Base-by-base conservation (phyloP, 2,329 filamentous ascomycete species). In the Drechslera avenae region DNA sequence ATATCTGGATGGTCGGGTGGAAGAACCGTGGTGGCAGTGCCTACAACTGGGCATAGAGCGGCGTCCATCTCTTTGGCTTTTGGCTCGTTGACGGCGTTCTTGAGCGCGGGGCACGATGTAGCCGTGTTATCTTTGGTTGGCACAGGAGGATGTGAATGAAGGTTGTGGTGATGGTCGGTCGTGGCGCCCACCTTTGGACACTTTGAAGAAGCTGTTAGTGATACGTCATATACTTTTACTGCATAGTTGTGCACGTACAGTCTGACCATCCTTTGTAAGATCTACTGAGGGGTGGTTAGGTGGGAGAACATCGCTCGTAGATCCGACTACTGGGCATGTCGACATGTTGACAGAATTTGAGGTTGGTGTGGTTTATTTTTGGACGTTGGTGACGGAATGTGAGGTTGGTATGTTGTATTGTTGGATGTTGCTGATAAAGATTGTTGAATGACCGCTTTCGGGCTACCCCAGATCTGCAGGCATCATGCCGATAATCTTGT, bases 141-240 rank as follows among this genome's bases (percentile, higher is more conserved):
- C 19, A 73, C 64, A 12, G 68, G 64, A 8, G 76, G 76, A 63
- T 78, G 76, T 54, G 72, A 68, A 61, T 73, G 70, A 31, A 74
- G 68, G 63, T 72, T 72, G 62, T 75, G 72, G 66, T 78, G 76
- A 65, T 78, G 76, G 48, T 72, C 69, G 44, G 76, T 75, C 34
- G 69, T 77, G 36, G 76, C 76, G 57, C 76, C 76, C 47, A 76
- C 76, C 5, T 78, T 65, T 0, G 76, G 76, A 68, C 76, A 78
- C 57, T 73, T 23, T 23, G 35, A 26, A 1, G 31, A 35, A 8
- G 32, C 54, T 46, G 41, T 52, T 33, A 54, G 42, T 21, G 3
- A 5, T 21, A 6, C 23, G 8, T 26, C n/a, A 14, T 8, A 16
- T 3, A 9, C 5, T 3, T 8, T 26, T 1, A 8, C 39, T n/a